Percentiles rank a stretch among this genome's conserved stretches.
phyloP scores from a whole-genome alignment of 2,329 filamentous ascomycete species.

The Penicillium sp. region DNA sequence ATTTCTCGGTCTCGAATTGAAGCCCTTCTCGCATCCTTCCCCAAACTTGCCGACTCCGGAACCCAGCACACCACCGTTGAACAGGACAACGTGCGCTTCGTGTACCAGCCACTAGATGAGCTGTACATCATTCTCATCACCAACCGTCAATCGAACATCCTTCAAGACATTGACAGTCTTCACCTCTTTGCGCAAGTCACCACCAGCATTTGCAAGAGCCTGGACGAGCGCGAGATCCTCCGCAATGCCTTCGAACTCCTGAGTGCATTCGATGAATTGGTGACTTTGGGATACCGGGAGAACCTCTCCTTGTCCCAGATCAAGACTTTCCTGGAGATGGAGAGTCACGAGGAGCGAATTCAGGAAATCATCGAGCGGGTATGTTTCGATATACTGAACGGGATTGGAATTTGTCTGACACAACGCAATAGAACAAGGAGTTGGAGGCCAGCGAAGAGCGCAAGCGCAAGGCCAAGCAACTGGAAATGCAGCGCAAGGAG shows the following conservation, averaged over 20 bases:
- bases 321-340: conserved; percentile 99
- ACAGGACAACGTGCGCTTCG: conserved; percentile 98
- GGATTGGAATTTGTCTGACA: conserved; percentile 24
- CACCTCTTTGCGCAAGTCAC: conserved; percentile 98
- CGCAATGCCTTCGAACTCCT: conserved; percentile 95
- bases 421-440: conserved; percentile 79
- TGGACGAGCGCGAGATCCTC: conserved; percentile 94
- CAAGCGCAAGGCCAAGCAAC: conserved; percentile 96
- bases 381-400: conserved; percentile 34
- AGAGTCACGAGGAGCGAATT: conserved; percentile 97
- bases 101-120: conserved; percentile 98
- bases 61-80: conserved; percentile 98
- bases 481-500: conserved; percentile 98
- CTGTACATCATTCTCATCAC: conserved; percentile 99
- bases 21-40: conserved; percentile 93
- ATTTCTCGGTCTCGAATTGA: conserved; percentile 97
- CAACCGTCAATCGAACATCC: conserved; percentile 98
- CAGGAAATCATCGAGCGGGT: conserved; percentile 95
- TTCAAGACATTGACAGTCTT: conserved; percentile 97
- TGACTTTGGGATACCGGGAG: conserved; percentile 92
- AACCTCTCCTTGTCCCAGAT: conserved; percentile 96
- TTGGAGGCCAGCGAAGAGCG: conserved; percentile 96
- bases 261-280: conserved; percentile 94
- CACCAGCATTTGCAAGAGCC: conserved; percentile 89
- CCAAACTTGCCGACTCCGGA: conserved; percentile 92